Base-by-base conservation (phyloP, 2,329 filamentous ascomycete species). In the Penicillium sp. region DNA sequence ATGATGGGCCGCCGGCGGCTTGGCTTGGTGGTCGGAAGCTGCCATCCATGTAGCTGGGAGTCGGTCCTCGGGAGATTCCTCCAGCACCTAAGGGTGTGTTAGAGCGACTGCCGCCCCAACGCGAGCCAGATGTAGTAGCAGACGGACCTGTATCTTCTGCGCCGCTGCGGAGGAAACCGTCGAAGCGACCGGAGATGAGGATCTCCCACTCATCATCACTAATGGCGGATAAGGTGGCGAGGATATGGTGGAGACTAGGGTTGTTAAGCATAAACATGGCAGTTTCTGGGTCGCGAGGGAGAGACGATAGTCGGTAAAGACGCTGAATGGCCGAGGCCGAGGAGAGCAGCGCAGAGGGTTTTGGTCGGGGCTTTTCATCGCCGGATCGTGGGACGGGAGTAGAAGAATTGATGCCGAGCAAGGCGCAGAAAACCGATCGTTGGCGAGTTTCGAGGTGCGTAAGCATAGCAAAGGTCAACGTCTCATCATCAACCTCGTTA, bases 171-270 rank as follows among this genome's bases (percentile, higher is more conserved):
- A 97, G 80, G 74, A 97, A 97, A 4, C 93, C 93, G 68, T 97
- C 92, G 65, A 97, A 97, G 27, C 93, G 88, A 27, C 93, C 93
- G 0, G 93, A 97, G 4, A 88, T 90, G 11, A 97, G 80, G 51
- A 97, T 96, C 59, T 97, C 93, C 93, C 93, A 97, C 73, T 97
- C 93, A n/a, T 90, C 89, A 43, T 86, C 84, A 68, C 88, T 94
- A 63, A 97, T 94, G 48, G 92, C 90, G 34, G 89, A 87, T 46
- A 97, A 81, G 0, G 93, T 96, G 38, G 90, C 86, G 3, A 97
- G 84, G 30, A 96, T 85, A 66, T 94, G 88, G 70, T 97, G 93
- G 45, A 94, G 84, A 11, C 84, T 79, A 0, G 87, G 86, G 70
- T 97, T 88, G 70, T 88, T 91, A 59, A 97, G 82, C 44, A 97